Conservation (phyloP, 2,329 filamentous ascomycete genomes). For the Cladosporium austrohemisphaericum region DNA sequence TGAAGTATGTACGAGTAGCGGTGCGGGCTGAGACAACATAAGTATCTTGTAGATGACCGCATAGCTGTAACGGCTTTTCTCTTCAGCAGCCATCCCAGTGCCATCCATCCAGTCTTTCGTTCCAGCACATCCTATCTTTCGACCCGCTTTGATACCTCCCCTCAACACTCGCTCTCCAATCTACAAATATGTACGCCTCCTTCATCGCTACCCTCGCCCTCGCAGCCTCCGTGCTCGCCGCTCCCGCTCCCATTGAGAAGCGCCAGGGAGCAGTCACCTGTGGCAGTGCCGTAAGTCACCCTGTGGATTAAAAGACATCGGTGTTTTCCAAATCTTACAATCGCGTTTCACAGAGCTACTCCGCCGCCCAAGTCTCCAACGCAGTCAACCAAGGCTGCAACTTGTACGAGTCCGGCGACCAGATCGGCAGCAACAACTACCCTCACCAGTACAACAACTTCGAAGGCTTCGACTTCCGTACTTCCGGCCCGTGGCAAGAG, state of each 20-base stretch:
- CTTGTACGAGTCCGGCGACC: conserved; percentile 39
- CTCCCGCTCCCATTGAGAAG: conserved; percentile 29
- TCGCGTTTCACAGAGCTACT: conserved; percentile 44
- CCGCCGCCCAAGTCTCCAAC: conserved; percentile 44
- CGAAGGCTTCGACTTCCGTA: conserved; percentile 59
- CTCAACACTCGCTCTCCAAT: conserved; percentile 7
- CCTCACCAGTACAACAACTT: conserved; percentile 33
- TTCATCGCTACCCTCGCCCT: conserved; percentile 28
- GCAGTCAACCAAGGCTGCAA: conserved; percentile 52
- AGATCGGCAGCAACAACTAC: conserved; percentile 36
- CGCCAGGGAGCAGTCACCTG: conserved; percentile 51
- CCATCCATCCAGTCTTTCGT: conserved; percentile 2
- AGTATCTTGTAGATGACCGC: background rate
- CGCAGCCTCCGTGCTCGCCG: conserved; percentile 27
- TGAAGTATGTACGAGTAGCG: background rate
- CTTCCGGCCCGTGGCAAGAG: conserved; percentile 59
- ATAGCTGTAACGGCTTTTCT: background rate
- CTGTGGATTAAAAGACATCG: conserved; percentile 3
- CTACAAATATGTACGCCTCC: conserved; percentile 28
- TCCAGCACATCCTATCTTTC: background rate
- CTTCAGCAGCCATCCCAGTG: background rate
- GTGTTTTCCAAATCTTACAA: background rate
- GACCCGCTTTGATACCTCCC: conserved; percentile 10
- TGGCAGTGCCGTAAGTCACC: conserved; percentile 37
- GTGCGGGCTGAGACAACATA: conserved; percentile 1